Conservation (phyloP, 148 eudicot species). For the Bassia scoparia region DNA sequence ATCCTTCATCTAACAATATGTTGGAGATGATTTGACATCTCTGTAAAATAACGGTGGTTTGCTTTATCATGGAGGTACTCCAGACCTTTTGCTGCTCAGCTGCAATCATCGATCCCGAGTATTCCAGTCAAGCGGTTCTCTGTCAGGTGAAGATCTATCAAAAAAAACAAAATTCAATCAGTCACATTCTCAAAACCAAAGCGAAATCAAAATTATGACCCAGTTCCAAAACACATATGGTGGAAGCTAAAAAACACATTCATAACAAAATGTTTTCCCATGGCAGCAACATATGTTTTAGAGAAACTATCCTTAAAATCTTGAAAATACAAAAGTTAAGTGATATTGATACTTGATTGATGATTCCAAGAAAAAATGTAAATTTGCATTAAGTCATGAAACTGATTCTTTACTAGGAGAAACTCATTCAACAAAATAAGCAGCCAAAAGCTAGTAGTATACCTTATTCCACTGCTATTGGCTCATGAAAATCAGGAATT, state of each 20-base stretch:
- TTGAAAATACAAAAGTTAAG: neutral
- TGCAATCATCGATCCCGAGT: slow-evolving; percentile 86
- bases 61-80: slow-evolving; percentile 91
- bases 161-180: slow-evolving; percentile 8
- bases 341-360: neutral
- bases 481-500: neutral
- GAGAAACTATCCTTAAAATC: too few species aligned
- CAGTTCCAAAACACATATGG: neutral
- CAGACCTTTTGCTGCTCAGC: slow-evolving; percentile 84
- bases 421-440: neutral
- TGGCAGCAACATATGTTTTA: neutral
- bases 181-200: slow-evolving; percentile 1
- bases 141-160: slow-evolving; percentile 67
- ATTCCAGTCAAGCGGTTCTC: slow-evolving; percentile 81
- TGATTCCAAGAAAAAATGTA: neutral
- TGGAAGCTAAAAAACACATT: neutral
- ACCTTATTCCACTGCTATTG: neutral
- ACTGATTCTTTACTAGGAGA: neutral
- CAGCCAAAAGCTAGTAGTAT: neutral
- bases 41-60: slow-evolving; percentile 82
- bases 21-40: slow-evolving; percentile 88
- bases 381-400: neutral
- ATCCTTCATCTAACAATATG: slow-evolving; percentile 67
- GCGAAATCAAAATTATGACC: neutral
- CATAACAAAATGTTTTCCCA: neutral